Base-by-base conservation (phyloP, 805 yeast genomes). In the Candida boidinii region DNA sequence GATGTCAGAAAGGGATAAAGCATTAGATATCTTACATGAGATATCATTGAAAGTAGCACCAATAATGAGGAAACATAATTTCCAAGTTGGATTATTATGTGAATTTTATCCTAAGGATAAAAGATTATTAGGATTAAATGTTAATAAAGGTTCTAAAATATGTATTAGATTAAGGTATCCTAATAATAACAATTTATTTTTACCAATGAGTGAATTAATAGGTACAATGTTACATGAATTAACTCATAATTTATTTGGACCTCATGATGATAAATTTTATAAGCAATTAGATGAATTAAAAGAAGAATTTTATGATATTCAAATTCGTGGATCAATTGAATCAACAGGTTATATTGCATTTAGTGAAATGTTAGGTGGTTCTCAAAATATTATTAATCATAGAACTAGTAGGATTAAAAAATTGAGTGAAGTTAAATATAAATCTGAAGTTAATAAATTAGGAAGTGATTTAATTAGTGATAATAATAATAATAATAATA, bases 161-260 rank as follows among this genome's bases (percentile, higher is more conserved):
- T 67, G 79, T 50, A 48, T 90, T 9, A 54, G 96, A 37, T 59
- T 90, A 23, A 62, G 97, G 36, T 68, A 70, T 20, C 72, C 76
- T 6, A 53, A 59, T 15, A 71, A 80, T 43, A 66, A 64, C 17
- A 44, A 45, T 21, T 45, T 49, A 36, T 87, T 88, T 51, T 51
- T 76, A 14, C 79, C 87, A 1, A 58, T 78, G 54, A 66, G 75
- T 4, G 76, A 76, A 31, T 57, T 88, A 2, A 49, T 88, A 17
- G 95, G 87, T 1, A 86, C 95, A 0, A 71, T 87, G 76, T 60
- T 90, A 5, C 97, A 90, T 54, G 97, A 90, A 52, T 62, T 90
- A 26, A 72, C 85, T 2, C 97, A 90, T 52, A 88, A 86, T 51
- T 51, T 65, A 15, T 61, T 62, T 46, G 95, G 96, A 0, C 82